Base-by-base conservation (phyloP, 306 rosid genomes). In the Luffa acutangula region DNA sequence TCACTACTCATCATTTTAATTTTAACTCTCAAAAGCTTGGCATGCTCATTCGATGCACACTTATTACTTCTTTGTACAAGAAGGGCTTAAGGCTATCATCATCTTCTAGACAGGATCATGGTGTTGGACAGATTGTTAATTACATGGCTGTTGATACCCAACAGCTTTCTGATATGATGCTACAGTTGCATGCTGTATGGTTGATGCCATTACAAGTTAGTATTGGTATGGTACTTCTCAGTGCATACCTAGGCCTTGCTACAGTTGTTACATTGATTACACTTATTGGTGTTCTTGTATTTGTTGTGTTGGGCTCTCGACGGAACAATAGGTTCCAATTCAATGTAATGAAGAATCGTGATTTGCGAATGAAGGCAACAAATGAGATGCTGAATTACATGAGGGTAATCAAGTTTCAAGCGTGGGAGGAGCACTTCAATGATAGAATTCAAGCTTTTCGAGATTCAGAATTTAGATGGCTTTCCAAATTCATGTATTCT, bases 261-360 rank as follows among this genome's bases (percentile, higher is more conserved):
- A 94, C 98, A 18, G 83, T 97, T 25, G 36, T 82, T 62, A 74
- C 78, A 74, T 15, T 74, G 41, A 86, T 93, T 52, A 87, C 92
- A 48, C 81, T 94, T 81, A 76, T 79, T 76, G 84, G 92, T 74
- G 90, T 97, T 11, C 65, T 92, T 78, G 74, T 89, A 85, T 92
- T 91, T 62, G 91, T 92, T 91, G 87, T 91, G 11, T 85, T 87
- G 56, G 93, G 91, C 80, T 92, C 95, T 6, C 95, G 90, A 65
- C 78, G 89, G 80, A 97, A 94, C 43, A 91, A 89, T 77, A 80
- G 43, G 48, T 89, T 92, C 71, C 97, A 92, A 74, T 89, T 96
- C 62, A 91, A 91, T 81, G 91, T 94, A 71, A 94, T 94, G 98
- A 96, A 84, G 58, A 94, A 91, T 4, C 90, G 89, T 58, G 98